Percentiles rank a stretch among this genome's conserved stretches.
Evolutionary conservation across 306 rosid genomes (phyloP).

Genomic region (Potentilla sterilis): DNA sequence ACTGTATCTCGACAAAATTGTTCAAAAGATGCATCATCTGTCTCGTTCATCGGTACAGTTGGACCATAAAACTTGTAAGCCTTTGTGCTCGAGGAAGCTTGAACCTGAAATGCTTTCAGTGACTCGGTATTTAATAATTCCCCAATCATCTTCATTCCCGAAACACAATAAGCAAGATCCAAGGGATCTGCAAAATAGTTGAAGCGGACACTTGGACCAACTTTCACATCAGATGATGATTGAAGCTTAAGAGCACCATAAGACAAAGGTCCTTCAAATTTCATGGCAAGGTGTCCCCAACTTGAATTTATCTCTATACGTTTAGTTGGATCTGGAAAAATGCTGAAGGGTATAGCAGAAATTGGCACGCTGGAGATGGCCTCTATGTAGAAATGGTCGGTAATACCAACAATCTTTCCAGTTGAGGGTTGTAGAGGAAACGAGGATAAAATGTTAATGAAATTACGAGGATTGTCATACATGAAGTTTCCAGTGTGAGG

Average conservation of each 20-base stretch:
- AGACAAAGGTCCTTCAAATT: background rate
- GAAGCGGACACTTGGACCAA: conserved; percentile 6
- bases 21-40: conserved; percentile 9
- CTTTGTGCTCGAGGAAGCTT: background rate
- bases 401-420: background rate
- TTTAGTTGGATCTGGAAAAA: background rate
- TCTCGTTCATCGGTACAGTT: conserved; percentile 7
- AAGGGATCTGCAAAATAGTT: conserved; percentile 17
- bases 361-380: background rate
- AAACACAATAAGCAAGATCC: conserved; percentile 22
- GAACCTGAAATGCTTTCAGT: conserved; percentile 3
- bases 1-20: conserved; percentile 16
- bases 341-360: background rate
- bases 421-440: background rate
- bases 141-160: background rate
- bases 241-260: conserved; percentile 8
- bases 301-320: background rate
- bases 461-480: conserved; percentile 33
- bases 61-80: conserved; percentile 14
- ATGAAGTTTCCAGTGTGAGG: conserved; percentile 24
- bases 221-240: conserved; percentile 2
- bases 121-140: background rate
- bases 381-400: background rate
- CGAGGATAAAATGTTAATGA: conserved; percentile 1
- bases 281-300: background rate